Evolutionary conservation across 768 basidiomycete species (phyloP).

Genomic region (Mrakia gelida): DNA sequence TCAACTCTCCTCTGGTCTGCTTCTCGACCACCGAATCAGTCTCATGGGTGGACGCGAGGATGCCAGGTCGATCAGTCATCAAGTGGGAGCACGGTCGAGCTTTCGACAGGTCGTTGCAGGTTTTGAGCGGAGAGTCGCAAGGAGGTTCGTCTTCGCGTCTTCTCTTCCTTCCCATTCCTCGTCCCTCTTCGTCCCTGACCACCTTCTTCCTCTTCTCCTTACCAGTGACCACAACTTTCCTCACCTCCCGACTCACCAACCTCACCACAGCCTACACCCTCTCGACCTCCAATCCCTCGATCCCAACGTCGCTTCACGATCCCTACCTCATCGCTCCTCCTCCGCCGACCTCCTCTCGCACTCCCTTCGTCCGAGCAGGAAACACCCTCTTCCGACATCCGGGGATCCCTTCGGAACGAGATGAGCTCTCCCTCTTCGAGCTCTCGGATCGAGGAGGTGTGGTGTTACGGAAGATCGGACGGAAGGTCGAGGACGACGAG

Average conservation of each 20-base stretch:
- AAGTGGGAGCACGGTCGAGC: slow-evolving; percentile 26
- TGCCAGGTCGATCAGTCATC: slow-evolving; percentile 25
- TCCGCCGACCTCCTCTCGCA: neutral
- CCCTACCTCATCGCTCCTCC: slow-evolving; percentile 17
- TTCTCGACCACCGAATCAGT: slow-evolving; percentile 26
- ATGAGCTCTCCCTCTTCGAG: slow-evolving; percentile 19
- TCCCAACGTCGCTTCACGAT: slow-evolving; percentile 2
- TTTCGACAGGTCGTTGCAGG: slow-evolving; percentile 20
- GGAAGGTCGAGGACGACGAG: neutral
- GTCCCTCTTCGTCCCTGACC: neutral
- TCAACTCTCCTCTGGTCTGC: slow-evolving; percentile 10
- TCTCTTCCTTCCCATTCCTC: neutral
- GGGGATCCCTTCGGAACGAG: slow-evolving; percentile 13
- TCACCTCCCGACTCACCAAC: slow-evolving; percentile 19
- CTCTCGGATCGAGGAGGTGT: slow-evolving; percentile 7
- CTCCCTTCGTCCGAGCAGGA: neutral
- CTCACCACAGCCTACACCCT: slow-evolving; percentile 25
- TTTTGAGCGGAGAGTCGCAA: neutral
- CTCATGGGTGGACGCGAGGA: slow-evolving; percentile 24
- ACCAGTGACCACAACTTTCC: slow-evolving; percentile 18
- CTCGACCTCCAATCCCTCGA: neutral
- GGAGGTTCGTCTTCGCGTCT: slow-evolving; percentile 8
- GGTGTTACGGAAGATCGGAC: slow-evolving; percentile 6
- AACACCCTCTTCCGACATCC: slow-evolving; percentile 18
- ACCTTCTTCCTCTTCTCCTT: neutral